Conservation (phyloP, 2,329 filamentous ascomycete genomes). For the Akanthomyces lecanii region DNA sequence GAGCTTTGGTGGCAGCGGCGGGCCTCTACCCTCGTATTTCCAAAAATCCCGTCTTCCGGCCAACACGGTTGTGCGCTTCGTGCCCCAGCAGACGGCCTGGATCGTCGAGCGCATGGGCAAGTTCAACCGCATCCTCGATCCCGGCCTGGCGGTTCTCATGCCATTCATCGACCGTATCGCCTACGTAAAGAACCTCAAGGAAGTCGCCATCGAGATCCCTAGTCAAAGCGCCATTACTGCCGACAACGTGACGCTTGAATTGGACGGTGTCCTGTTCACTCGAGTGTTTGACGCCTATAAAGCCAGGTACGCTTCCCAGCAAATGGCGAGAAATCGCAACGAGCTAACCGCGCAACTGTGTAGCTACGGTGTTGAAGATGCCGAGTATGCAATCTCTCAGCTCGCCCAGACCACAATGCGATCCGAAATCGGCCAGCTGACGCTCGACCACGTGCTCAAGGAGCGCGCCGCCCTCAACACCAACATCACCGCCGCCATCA, state of each 20-base stretch:
- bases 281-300: conserved; percentile 98
- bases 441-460: conserved; percentile 95
- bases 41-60: conserved; percentile 71
- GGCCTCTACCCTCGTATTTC: conserved; percentile 68
- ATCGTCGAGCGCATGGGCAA: conserved; percentile 99
- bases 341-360: not conserved
- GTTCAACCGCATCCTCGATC: conserved; percentile 89
- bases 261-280: conserved; percentile 94
- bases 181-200: conserved; percentile 97
- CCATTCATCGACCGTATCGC: conserved; percentile 93
- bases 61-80: conserved; percentile 93
- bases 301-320: conserved; percentile 61
- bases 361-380: conserved; percentile 96
- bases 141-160: conserved; percentile 81
- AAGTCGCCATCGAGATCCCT: conserved; percentile 92
- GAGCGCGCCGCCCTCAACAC: conserved; percentile 94
- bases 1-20: conserved; percentile 27
- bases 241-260: conserved; percentile 94
- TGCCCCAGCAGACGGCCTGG: conserved; percentile 99
- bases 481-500: conserved; percentile 98
- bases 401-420: conserved; percentile 99
- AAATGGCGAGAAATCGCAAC: not conserved
- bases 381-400: conserved; percentile 97
- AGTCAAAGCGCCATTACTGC: conserved; percentile 97
- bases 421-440: conserved; percentile 93